Conservation (phyloP, 257 asterid genomes). For the Catharanthus roseus region DNA sequence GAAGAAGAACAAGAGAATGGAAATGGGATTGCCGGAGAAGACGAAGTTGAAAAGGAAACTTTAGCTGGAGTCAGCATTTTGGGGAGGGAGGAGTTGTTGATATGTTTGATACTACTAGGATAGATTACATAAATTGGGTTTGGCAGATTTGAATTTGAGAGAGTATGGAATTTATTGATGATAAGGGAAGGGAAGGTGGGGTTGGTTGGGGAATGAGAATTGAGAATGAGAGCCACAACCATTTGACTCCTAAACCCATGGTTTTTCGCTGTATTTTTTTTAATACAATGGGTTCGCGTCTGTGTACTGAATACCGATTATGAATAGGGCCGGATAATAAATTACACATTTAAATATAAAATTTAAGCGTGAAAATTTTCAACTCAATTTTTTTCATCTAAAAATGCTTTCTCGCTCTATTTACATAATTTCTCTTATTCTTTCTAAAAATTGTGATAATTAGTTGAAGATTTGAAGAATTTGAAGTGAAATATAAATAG, state of each 20-base stretch:
- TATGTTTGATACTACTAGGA: background rate
- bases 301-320: background rate
- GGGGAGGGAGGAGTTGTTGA: background rate
- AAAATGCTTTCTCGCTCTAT: no score
- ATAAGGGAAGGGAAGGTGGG: background rate
- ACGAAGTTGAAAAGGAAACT: conserved; percentile 19
- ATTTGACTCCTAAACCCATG: background rate
- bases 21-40: conserved; percentile 11
- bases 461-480: no score
- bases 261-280: background rate
- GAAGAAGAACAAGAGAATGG: conserved; percentile 8
- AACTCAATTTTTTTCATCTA: no score
- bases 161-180: conserved; percentile 4
- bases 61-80: conserved; percentile 18
- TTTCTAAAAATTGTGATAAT: no score
- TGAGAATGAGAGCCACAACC: background rate
- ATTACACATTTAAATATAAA: no score
- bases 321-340: no score
- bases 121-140: background rate
- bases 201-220: background rate
- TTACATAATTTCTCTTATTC: no score
- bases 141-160: background rate
- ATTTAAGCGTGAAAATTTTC: no score
- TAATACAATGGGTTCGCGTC: background rate
- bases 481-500: no score